Percentiles rank a stretch among this genome's conserved stretches.
Evolutionary conservation across 305 asterid genomes (phyloP).

Genomic region (Rubia peregrina): DNA sequence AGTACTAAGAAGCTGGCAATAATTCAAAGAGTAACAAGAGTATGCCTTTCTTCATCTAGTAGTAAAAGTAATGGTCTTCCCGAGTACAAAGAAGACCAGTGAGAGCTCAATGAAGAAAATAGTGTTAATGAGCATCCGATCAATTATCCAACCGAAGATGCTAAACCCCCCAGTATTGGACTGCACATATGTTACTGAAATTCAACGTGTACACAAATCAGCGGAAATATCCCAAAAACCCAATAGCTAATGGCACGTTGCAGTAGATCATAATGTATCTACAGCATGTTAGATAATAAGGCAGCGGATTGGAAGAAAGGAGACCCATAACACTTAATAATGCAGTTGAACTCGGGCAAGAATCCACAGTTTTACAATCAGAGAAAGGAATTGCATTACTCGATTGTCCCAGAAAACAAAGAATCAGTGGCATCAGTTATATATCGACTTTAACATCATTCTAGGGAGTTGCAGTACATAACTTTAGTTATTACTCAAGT

Average conservation of each 20-base stretch:
- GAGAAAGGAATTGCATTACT: background rate
- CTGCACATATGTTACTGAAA: slow-evolving; percentile 64
- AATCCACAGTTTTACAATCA: background rate
- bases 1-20: background rate
- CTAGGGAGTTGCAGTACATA: background rate
- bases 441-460: background rate
- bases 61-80: slow-evolving; percentile 58
- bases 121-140: slow-evolving; percentile 58
- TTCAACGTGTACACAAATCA: background rate
- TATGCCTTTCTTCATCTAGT: slow-evolving; percentile 32
- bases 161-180: slow-evolving; percentile 74
- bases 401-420: background rate
- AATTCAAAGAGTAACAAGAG: background rate
- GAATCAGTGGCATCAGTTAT: background rate
- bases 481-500: background rate
- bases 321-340: background rate
- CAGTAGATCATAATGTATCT: background rate
- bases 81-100: slow-evolving; percentile 69
- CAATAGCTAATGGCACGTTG: too few species aligned
- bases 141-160: slow-evolving; percentile 68
- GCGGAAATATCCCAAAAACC: background rate
- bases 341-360: background rate
- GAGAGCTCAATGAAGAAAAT: slow-evolving; percentile 75
- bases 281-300: background rate
- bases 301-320: background rate